Conservation (phyloP, 352 stramenopile species). For the Phytophthora podocarpi region DNA sequence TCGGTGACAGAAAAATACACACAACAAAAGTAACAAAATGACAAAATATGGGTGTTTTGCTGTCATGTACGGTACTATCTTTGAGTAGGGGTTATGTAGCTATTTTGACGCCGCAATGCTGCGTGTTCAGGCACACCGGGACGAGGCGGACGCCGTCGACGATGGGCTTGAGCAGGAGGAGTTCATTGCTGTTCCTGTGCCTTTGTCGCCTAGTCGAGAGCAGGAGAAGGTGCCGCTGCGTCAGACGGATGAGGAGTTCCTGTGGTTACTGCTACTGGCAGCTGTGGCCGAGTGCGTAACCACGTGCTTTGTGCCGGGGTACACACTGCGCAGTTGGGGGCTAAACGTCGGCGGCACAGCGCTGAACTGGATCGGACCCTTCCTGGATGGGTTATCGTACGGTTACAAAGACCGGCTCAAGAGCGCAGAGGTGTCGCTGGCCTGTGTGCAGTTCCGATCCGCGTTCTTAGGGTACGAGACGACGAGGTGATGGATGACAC, state of each 20-base stretch:
- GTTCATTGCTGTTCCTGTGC: not conserved
- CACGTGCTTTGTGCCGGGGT: constrained; percentile 75
- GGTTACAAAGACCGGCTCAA: constrained; percentile 57
- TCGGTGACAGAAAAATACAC: no score
- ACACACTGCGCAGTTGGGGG: constrained; percentile 40
- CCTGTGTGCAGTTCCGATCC: constrained; percentile 70
- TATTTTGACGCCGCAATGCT: constrained; percentile 26
- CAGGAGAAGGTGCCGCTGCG: constrained; percentile 32
- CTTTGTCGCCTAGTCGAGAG: constrained; percentile 5
- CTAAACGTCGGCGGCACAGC: constrained; percentile 71
- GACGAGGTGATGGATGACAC: not conserved
- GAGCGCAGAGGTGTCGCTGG: constrained; percentile 34
- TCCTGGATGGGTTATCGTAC: constrained; percentile 76
- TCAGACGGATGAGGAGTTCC: constrained; percentile 56
- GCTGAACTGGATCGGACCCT: constrained; percentile 78
- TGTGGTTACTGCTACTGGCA: constrained; percentile 76
- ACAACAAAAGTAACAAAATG: no score
- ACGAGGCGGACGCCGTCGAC: not conserved
- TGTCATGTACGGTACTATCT: no score
- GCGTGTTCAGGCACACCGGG: constrained; percentile 24
- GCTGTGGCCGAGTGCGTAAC: constrained; percentile 78
- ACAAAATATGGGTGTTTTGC: no score
- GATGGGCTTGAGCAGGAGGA: not conserved
- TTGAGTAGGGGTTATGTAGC: no score
- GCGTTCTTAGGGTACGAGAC: constrained; percentile 71